phyloP scores from a whole-genome alignment of 2,329 filamentous ascomycete species.

The Colletotrichum sp. region DNA sequence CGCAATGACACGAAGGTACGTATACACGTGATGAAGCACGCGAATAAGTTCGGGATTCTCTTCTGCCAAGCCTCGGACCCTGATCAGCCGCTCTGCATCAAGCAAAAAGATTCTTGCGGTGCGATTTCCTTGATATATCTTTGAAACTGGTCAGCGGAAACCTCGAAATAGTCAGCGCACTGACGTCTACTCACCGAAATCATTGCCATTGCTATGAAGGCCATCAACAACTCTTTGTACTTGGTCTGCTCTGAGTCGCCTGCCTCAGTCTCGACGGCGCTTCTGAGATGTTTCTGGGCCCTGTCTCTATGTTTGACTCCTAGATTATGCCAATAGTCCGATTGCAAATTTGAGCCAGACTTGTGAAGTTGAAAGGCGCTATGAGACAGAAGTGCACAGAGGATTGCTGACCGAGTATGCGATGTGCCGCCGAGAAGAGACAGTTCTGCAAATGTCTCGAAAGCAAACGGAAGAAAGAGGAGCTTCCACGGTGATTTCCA shows the following conservation, averaged over 20 bases:
- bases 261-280: conserved; percentile 26
- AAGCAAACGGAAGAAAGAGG: conserved; percentile 43
- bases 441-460: conserved; percentile 43
- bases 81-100: conserved; percentile 47
- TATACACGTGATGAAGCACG: conserved; percentile 51
- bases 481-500: conserved; percentile 48
- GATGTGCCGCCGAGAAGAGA: conserved; percentile 41
- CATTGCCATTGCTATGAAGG: conserved; percentile 36
- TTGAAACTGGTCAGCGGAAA: neutral
- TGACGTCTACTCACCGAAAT: conserved; percentile 18
- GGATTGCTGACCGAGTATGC: conserved; percentile 39
- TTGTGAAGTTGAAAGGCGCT: conserved; percentile 43
- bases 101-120: conserved; percentile 27
- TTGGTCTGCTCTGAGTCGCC: conserved; percentile 35
- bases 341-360: neutral
- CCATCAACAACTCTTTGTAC: conserved; percentile 49
- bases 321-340: neutral
- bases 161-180: neutral
- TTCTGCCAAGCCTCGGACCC: conserved; percentile 36
- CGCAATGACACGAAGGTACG: conserved; percentile 45
- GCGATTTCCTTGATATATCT: neutral
- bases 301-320: neutral
- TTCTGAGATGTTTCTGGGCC: neutral
- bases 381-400: conserved; percentile 43
- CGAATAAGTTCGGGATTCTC: conserved; percentile 38